phyloP scores from a whole-genome alignment of 148 eudicot genomes.

The Rhododendron ovatum region DNA sequence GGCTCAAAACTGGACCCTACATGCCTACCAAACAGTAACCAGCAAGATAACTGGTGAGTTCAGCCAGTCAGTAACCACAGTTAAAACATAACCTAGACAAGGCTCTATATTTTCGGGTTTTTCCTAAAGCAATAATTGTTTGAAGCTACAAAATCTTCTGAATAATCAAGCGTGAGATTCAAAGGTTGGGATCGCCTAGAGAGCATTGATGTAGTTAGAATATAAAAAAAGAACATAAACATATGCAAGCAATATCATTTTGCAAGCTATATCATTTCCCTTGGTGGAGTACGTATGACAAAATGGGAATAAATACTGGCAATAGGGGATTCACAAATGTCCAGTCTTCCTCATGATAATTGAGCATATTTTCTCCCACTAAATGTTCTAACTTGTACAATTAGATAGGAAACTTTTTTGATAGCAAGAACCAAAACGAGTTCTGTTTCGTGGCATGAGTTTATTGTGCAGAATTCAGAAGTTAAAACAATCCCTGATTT shows the following conservation, averaged over 20 bases:
- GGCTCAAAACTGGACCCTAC: not conserved
- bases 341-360: not conserved
- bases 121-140: not conserved
- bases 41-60: not conserved
- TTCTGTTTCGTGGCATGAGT: not conserved
- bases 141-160: not conserved
- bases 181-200: not conserved
- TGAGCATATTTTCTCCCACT: not conserved
- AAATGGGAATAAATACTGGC: not conserved
- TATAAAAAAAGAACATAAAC: not conserved
- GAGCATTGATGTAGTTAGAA: not conserved
- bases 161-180: not conserved
- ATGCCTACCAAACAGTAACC: not conserved
- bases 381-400: not conserved
- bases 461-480: not conserved
- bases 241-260: too few relatives aligned
- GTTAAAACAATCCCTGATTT: not conserved
- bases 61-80: not conserved
- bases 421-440: not conserved
- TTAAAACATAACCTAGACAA: not conserved
- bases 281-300: not conserved
- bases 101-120: not conserved
- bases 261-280: too few relatives aligned
- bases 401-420: not conserved
- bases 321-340: too few relatives aligned